Evolutionary conservation across 768 basidiomycete species (phyloP).

Genomic region (Suillus americanus): DNA sequence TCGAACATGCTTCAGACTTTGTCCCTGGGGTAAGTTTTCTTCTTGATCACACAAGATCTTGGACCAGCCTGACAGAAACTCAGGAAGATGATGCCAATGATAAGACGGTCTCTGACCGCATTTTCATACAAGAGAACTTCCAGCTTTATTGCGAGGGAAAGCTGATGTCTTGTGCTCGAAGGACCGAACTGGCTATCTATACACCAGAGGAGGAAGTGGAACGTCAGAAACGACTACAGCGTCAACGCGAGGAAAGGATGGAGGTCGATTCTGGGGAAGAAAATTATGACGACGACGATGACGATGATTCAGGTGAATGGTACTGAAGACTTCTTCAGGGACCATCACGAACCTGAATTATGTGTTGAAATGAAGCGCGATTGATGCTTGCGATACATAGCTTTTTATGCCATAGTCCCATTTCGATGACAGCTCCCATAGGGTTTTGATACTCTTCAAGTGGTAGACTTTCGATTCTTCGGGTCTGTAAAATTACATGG

Average conservation of each 20-base stretch:
- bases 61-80: neutral
- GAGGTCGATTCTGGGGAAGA: constrained; percentile 13
- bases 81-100: constrained; percentile 26
- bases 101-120: constrained; percentile 17
- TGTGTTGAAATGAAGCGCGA: neutral
- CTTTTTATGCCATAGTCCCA: neutral
- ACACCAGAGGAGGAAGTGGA: constrained; percentile 19
- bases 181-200: constrained; percentile 22
- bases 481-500: neutral
- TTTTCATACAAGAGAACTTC: constrained; percentile 24
- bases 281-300: constrained; percentile 8
- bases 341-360: neutral
- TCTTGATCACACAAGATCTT: neutral
- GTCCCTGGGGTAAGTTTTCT: constrained; percentile 7
- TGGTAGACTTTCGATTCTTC: neutral
- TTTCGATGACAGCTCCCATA: neutral
- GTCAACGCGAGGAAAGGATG: constrained; percentile 11
- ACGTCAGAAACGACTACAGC: constrained; percentile 4
- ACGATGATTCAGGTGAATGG: constrained; percentile 1
- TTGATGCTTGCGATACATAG: neutral
- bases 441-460: neutral
- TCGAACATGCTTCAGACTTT: constrained; percentile 18
- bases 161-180: constrained; percentile 20
- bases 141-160: constrained; percentile 24
- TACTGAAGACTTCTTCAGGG: neutral